Conservation (phyloP, 139 green algal species). For the Chlamydomonas incerta region DNA sequence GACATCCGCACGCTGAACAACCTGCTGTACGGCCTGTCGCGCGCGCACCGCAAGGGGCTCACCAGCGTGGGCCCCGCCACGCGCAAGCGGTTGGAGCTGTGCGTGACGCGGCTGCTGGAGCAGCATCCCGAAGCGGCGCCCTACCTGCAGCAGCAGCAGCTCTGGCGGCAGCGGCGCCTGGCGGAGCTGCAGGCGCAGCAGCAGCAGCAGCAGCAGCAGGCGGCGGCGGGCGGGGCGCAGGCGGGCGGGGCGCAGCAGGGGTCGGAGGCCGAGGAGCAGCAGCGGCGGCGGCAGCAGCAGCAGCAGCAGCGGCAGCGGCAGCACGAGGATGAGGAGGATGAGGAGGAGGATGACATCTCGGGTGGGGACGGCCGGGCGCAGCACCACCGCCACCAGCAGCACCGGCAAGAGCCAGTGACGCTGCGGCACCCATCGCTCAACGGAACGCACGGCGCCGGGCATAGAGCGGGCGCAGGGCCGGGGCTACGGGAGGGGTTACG, state of each 20-base stretch:
- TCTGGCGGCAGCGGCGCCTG: background rate
- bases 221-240: too few relatives aligned
- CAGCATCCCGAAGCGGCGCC: background rate
- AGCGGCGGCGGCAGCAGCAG: background rate
- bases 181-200: background rate
- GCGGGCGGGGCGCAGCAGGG: background rate
- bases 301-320: background rate
- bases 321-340: background rate
- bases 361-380: too few relatives aligned
- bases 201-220: background rate
- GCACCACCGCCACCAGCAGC: too few relatives aligned
- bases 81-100: background rate
- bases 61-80: background rate
- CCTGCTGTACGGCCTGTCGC: slow-evolving; percentile 25
- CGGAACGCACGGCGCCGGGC: too few relatives aligned
- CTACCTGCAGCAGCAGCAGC: background rate
- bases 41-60: background rate
- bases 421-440: too few relatives aligned
- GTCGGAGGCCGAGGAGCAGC: background rate
- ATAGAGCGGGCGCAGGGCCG: too few relatives aligned
- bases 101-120: slow-evolving; percentile 12
- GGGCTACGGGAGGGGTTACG: too few relatives aligned
- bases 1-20: slow-evolving; percentile 17
- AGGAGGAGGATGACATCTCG: too few relatives aligned
- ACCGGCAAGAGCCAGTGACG: too few relatives aligned